Conservation (phyloP, 768 basidiomycete genomes). For the Tulasnella calospora region DNA sequence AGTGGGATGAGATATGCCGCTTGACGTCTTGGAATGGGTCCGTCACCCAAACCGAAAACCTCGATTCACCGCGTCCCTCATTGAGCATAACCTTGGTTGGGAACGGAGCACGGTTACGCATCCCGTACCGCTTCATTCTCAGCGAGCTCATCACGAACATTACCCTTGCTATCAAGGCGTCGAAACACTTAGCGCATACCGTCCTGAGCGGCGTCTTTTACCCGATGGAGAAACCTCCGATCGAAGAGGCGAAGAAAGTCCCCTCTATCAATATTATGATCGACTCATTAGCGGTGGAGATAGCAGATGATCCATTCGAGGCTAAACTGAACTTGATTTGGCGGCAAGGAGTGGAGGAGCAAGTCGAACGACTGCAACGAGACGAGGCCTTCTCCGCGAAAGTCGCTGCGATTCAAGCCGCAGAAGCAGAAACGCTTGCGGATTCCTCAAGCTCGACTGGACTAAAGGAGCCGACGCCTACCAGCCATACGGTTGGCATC, state of each 20-base stretch:
- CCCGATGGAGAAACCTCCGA: constrained; percentile 55
- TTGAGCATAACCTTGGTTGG: constrained; percentile 47
- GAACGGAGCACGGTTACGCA: constrained; percentile 65
- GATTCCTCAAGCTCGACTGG: constrained; percentile 31
- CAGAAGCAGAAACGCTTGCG: constrained; percentile 34
- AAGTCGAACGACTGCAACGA: constrained; percentile 61
- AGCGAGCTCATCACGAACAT: constrained; percentile 71
- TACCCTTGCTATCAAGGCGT: constrained; percentile 62
- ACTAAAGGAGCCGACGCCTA: constrained; percentile 29
- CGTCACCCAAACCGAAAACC: constrained; percentile 35
- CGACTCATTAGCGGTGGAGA: constrained; percentile 64
- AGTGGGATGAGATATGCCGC: constrained; percentile 72
- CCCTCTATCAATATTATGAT: constrained; percentile 59
- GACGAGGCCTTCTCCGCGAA: constrained; percentile 79
- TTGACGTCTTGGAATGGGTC: constrained; percentile 51
- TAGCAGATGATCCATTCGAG: constrained; percentile 82
- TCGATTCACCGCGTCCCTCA: constrained; percentile 26
- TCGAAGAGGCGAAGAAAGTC: constrained; percentile 67
- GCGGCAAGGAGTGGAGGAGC: constrained; percentile 66
- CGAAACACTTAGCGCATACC: constrained; percentile 57
- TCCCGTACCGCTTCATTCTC: constrained; percentile 73
- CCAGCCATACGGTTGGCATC: constrained; percentile 61
- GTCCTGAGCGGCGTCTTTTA: constrained; percentile 44
- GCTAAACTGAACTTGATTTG: constrained; percentile 67
- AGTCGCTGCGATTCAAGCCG: constrained; percentile 55